These are phyloP conservation scores for Aureobasidium leucospermi DNA, from an alignment of 2,329 filamentous ascomycete genomes.

Conservation along the genomic window DNA sequence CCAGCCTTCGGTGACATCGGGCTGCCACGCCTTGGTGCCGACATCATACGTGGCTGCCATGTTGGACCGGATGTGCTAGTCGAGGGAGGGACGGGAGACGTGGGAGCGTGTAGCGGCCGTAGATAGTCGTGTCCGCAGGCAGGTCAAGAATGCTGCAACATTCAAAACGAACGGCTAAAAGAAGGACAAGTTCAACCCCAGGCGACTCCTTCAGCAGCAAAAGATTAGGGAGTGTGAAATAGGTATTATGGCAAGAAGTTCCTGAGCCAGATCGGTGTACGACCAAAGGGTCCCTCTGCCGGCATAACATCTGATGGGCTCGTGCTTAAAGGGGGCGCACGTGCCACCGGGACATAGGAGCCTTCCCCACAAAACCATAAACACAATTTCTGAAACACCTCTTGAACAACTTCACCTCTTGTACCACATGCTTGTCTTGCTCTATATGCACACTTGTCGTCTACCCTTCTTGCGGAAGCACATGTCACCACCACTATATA, in stretches of 20 bases:
- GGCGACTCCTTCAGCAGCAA: conserved; percentile 5
- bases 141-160: conserved; percentile 1
- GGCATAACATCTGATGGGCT: neutral
- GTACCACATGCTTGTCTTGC: neutral
- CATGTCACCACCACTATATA: no score
- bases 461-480: no score
- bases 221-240: neutral
- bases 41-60: conserved; percentile 97
- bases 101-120: neutral
- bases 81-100: neutral
- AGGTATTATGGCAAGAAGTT: neutral
- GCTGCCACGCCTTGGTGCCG: conserved; percentile 96
- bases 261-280: no score
- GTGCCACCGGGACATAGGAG: neutral
- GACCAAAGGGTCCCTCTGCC: neutral
- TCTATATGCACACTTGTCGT: neutral
- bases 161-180: neutral
- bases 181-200: neutral
- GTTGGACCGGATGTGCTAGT: conserved; percentile 18
- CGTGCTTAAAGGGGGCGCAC: neutral
- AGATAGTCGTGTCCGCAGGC: conserved; percentile 8
- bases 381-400: neutral
- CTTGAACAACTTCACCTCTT: neutral
- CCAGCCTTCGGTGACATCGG: conserved; percentile 93
- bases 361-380: neutral